Evolutionary conservation across 2,329 filamentous ascomycete species (phyloP).

Genomic region (Cladosporium austrohemisphaericum): DNA sequence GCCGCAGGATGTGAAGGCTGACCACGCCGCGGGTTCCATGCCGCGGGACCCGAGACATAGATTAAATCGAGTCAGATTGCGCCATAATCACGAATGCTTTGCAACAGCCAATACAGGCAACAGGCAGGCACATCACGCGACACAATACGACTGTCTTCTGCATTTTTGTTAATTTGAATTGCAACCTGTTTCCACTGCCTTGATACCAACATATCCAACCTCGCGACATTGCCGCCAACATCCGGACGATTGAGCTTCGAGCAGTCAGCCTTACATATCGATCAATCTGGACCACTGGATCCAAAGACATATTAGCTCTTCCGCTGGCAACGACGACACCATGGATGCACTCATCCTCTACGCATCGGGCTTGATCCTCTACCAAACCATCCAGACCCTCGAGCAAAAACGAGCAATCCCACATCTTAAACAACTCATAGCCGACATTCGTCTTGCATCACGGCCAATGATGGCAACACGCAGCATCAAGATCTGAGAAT

Average conservation of each 20-base stretch:
- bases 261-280: too few relatives aligned
- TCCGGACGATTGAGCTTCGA: too few relatives aligned
- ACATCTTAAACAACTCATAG: not conserved
- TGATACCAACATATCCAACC: not conserved
- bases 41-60: too few relatives aligned
- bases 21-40: too few relatives aligned
- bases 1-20: too few relatives aligned
- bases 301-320: too few relatives aligned
- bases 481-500: not conserved
- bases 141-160: not conserved
- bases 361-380: conserved; percentile 6
- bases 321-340: too few relatives aligned
- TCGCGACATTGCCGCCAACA: not conserved
- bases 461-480: not conserved
- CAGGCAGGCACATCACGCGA: too few relatives aligned
- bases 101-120: too few relatives aligned
- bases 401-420: conserved; percentile 2
- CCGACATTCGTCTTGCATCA: not conserved
- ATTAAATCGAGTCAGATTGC: not conserved
- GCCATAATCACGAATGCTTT: conserved; percentile 5
- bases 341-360: conserved; percentile 12
- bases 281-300: too few relatives aligned
- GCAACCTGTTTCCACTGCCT: not conserved
- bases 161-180: too few relatives aligned
- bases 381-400: conserved; percentile 3